Evolutionary conservation across 2,329 filamentous ascomycete species (phyloP).

Genomic region (Beauveria asiatica): DNA sequence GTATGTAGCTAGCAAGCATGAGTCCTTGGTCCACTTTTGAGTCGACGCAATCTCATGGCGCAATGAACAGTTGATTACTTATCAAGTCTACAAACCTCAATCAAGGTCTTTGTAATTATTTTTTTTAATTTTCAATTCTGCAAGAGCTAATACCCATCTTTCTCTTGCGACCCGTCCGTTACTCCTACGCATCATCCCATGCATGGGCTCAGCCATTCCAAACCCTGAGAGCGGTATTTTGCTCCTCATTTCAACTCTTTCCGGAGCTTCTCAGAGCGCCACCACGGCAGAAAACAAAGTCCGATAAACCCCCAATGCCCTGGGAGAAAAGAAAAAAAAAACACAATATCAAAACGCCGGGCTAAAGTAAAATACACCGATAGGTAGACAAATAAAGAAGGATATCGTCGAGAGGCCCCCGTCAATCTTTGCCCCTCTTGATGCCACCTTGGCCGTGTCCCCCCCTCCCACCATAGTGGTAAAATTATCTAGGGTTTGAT

Average conservation of each 20-base stretch:
- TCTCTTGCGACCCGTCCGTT: conserved; percentile 6
- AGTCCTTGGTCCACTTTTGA: conserved; percentile 4
- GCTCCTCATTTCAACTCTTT: not conserved
- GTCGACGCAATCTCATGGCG: not conserved
- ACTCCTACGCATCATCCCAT: not conserved
- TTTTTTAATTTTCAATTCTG: not conserved
- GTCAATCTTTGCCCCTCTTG: not conserved
- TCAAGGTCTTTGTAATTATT: not conserved
- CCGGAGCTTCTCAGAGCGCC: not conserved
- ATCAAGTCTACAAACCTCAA: too few relatives aligned
- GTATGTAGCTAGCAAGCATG: conserved; percentile 4
- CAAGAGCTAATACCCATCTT: not conserved
- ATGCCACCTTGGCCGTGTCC: not conserved
- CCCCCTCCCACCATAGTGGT: conserved; percentile 17
- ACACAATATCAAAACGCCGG: conserved; percentile 20
- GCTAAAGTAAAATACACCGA: conserved; percentile 23
- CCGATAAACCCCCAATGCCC: not conserved
- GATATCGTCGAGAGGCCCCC: conserved; percentile 11
- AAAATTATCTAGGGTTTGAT: conserved; percentile 33
- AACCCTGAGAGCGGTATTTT: not conserved
- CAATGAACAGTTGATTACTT: not conserved
- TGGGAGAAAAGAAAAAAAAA: not conserved
- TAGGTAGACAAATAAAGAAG: conserved; percentile 16
- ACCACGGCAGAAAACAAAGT: not conserved
- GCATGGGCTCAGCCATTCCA: not conserved